Conservation (phyloP, 2,329 filamentous ascomycete species). For the Aspergillus intermedius region DNA sequence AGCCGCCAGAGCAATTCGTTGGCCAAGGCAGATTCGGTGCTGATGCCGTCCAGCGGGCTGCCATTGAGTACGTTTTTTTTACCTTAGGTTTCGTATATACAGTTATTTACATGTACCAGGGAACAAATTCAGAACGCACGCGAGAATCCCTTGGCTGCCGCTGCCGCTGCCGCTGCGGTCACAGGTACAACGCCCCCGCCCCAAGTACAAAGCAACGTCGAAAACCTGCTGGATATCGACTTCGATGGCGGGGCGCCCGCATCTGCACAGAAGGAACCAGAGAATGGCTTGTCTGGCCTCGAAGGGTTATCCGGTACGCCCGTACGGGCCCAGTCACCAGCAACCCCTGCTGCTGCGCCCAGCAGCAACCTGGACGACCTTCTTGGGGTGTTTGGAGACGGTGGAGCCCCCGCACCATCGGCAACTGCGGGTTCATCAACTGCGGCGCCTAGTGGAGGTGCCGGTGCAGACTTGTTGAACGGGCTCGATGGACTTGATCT, state of each 20-base stretch:
- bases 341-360: slow-evolving; percentile 27
- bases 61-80: slow-evolving; percentile 61
- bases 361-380: slow-evolving; percentile 72
- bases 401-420: slow-evolving; percentile 31
- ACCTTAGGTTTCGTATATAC: background rate
- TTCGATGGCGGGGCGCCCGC: slow-evolving; percentile 91
- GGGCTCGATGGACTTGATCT: slow-evolving; percentile 80
- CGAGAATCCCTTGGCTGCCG: slow-evolving; percentile 89
- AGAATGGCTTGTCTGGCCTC: slow-evolving; percentile 58
- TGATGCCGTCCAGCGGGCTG: slow-evolving; percentile 87
- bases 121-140: slow-evolving; percentile 87
- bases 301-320: slow-evolving; percentile 52
- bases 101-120: slow-evolving; percentile 28
- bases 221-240: slow-evolving; percentile 93
- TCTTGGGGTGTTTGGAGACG: slow-evolving; percentile 60
- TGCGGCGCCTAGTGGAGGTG: slow-evolving; percentile 19
- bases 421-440: slow-evolving; percentile 22
- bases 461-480: slow-evolving; percentile 59
- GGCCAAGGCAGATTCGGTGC: slow-evolving; percentile 91
- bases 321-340: slow-evolving; percentile 43
- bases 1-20: slow-evolving; percentile 95
- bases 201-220: slow-evolving; percentile 66
- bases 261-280: slow-evolving; percentile 63
- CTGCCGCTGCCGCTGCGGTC: slow-evolving; percentile 61
- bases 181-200: slow-evolving; percentile 47